Evolutionary conservation across 1,139 yeast species (phyloP).

Genomic region (Diutina neorugosa): DNA sequence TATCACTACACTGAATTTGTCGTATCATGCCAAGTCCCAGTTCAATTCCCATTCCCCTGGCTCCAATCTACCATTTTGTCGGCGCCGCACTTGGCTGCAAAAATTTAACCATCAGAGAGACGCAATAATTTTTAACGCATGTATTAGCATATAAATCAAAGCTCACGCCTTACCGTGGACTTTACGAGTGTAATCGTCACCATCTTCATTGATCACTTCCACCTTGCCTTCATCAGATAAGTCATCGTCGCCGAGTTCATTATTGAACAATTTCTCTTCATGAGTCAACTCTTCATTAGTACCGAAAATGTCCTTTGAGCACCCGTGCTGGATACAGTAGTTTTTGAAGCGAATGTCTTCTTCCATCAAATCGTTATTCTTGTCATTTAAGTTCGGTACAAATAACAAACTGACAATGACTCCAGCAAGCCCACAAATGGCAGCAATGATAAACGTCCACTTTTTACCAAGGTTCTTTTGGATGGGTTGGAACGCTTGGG

Average conservation of each 20-base stretch:
- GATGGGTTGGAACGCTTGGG: conserved; percentile 32
- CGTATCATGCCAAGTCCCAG: no score
- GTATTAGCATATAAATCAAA: no score
- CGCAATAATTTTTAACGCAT: not conserved
- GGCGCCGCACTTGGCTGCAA: not conserved
- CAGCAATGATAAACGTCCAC: conserved; percentile 47
- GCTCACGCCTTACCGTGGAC: not conserved
- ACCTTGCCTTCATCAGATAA: not conserved
- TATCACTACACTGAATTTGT: no score
- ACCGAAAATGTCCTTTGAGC: conserved; percentile 36
- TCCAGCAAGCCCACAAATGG: conserved; percentile 20
- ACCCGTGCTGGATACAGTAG: conserved; percentile 27
- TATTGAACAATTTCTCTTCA: not conserved
- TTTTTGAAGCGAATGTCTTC: conserved; percentile 55
- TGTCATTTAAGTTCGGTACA: conserved; percentile 43
- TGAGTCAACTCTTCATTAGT: conserved; percentile 6
- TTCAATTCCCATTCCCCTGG: no score
- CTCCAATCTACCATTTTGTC: not conserved
- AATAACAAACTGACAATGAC: conserved; percentile 47
- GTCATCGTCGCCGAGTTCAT: not conserved
- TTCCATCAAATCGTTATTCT: conserved; percentile 52
- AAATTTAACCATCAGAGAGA: no score
- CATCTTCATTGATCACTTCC: conserved; percentile 9
- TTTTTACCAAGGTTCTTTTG: conserved; percentile 19
- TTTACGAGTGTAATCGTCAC: not conserved